These are phyloP conservation scores for Aspergillus niger DNA, from an alignment of 2,329 filamentous ascomycete genomes.

Conservation along the genomic window DNA sequence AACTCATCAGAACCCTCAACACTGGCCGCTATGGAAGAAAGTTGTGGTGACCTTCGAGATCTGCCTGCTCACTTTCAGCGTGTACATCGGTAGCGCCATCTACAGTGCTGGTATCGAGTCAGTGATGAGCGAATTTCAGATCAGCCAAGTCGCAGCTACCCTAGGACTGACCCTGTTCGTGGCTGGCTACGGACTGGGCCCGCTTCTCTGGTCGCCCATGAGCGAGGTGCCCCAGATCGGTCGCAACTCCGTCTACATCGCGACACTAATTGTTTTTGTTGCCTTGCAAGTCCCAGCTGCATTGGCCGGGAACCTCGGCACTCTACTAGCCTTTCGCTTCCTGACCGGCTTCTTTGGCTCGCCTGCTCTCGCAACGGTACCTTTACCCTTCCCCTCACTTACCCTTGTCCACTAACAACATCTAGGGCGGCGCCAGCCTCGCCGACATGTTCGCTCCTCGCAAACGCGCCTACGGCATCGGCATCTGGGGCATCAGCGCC, in stretches of 20 bases:
- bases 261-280: conserved; percentile 51
- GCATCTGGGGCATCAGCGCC: conserved; percentile 54
- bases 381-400: neutral
- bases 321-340: conserved; percentile 54
- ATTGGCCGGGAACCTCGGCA: conserved; percentile 51
- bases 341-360: conserved; percentile 53
- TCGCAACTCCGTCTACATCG: conserved; percentile 51
- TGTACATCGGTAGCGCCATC: conserved; percentile 55
- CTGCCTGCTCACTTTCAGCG: conserved; percentile 51
- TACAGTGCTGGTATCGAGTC: conserved; percentile 49
- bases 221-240: conserved; percentile 54
- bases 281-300: conserved; percentile 51
- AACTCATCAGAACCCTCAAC: conserved; percentile 43
- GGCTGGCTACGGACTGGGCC: conserved; percentile 52
- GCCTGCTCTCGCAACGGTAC: conserved; percentile 43
- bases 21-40: conserved; percentile 49
- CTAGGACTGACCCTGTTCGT: conserved; percentile 54
- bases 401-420: neutral
- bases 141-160: conserved; percentile 38
- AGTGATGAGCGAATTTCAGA: conserved; percentile 46
- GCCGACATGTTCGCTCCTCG: conserved; percentile 44
- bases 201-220: conserved; percentile 46
- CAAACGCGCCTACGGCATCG: conserved; percentile 32
- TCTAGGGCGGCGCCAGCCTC: conserved; percentile 41
- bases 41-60: conserved; percentile 51